These are phyloP conservation scores for Stachybotrys echinatus DNA, from an alignment of 2,329 filamentous ascomycete species.

Conservation along the genomic window DNA sequence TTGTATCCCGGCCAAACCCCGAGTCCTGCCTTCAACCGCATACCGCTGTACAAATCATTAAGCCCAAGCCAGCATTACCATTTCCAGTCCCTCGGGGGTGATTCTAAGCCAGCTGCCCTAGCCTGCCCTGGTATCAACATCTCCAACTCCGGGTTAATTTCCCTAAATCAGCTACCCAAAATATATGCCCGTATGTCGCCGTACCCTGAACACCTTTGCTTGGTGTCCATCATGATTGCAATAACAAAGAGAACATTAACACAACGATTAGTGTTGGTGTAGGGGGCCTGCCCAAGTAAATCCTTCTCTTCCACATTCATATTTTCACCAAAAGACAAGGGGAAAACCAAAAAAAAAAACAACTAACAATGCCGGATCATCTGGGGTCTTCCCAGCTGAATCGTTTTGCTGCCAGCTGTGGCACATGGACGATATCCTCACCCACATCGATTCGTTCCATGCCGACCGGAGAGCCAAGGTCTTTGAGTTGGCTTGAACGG, in stretches of 20 bases:
- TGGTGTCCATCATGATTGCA: too few species aligned
- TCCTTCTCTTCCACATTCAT: too few species aligned
- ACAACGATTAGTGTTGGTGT: neutral
- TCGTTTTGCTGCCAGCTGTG: constrained; percentile 41
- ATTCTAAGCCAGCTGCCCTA: neutral
- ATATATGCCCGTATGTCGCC: neutral
- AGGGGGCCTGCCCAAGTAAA: neutral
- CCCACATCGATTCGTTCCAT: constrained; percentile 38
- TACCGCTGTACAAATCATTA: too few species aligned
- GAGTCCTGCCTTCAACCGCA: too few species aligned
- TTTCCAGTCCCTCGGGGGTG: too few species aligned
- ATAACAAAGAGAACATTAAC: too few species aligned
- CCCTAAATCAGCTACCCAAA: neutral
- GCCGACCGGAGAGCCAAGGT: constrained; percentile 17
- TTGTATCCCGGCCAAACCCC: too few species aligned
- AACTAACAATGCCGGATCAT: too few species aligned
- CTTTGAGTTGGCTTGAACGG: neutral
- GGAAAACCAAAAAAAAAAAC: too few species aligned
- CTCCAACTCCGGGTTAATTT: neutral
- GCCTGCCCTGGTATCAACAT: neutral
- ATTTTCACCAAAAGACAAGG: too few species aligned
- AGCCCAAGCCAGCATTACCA: too few species aligned
- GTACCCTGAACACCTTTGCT: neutral
- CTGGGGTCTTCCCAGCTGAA: constrained; percentile 44
- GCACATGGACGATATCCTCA: constrained; percentile 43